These are phyloP conservation scores for Yarrowia porcina DNA, from an alignment of 805 yeast genomes.

Conservation along the genomic window DNA sequence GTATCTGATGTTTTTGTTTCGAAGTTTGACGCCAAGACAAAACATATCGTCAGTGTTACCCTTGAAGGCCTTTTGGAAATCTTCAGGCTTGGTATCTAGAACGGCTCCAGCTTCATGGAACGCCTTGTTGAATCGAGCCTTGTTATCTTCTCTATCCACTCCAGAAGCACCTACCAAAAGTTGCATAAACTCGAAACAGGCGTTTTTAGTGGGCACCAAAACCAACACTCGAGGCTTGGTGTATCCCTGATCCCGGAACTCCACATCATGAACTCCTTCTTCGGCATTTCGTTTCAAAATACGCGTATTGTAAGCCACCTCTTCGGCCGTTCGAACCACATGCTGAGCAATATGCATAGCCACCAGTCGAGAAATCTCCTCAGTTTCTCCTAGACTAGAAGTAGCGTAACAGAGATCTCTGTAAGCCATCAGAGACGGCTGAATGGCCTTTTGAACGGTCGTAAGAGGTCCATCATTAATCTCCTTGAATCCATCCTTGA, in stretches of 20 bases:
- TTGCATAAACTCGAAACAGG: conserved; percentile 66
- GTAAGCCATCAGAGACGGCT: conserved; percentile 2
- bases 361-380: conserved; percentile 7
- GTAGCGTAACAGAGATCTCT: background rate
- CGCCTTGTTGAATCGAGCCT: conserved; percentile 67
- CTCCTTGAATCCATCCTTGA: background rate
- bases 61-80: conserved; percentile 71
- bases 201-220: conserved; percentile 77
- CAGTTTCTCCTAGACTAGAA: background rate
- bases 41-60: conserved; percentile 93
- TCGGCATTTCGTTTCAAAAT: conserved; percentile 33
- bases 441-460: background rate
- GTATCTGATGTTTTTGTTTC: conserved; percentile 80
- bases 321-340: conserved; percentile 2
- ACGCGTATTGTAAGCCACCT: conserved; percentile 2
- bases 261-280: conserved; percentile 52
- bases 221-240: conserved; percentile 87
- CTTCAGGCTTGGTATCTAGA: conserved; percentile 68
- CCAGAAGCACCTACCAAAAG: conserved; percentile 61
- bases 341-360: conserved; percentile 22
- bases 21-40: conserved; percentile 84
- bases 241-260: conserved; percentile 88
- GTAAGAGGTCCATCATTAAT: conserved; percentile 8
- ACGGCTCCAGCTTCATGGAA: conserved; percentile 54
- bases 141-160: conserved; percentile 74